phyloP scores from a whole-genome alignment of 106 monocot genomes.

The Dioscorea alata region DNA sequence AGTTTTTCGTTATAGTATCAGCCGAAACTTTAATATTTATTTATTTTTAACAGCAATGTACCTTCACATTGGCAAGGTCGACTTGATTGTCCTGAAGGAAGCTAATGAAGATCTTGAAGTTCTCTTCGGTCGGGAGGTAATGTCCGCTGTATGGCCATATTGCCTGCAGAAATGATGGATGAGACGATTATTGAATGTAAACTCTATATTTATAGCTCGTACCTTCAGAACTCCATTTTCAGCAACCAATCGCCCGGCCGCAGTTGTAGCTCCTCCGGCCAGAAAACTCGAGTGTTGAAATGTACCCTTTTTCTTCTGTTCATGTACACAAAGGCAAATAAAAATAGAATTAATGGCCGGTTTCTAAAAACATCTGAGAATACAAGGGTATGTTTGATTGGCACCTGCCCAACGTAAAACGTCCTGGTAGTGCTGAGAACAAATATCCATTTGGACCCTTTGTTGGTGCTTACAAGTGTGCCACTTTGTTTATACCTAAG shows the following conservation, averaged over 20 bases:
- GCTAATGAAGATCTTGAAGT: constrained; percentile 69
- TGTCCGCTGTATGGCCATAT: constrained; percentile 89
- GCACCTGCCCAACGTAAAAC: constrained; percentile 74
- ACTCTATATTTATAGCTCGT: neutral
- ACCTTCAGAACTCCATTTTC: constrained; percentile 56
- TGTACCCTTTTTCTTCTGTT: constrained; percentile 54
- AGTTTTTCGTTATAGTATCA: neutral
- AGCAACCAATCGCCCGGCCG: constrained; percentile 66
- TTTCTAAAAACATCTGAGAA: no score
- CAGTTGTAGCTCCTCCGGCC: constrained; percentile 62
- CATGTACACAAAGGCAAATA: neutral
- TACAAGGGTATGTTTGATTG: neutral
- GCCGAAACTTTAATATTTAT: no score
- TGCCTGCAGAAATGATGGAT: constrained; percentile 27
- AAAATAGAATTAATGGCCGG: no score
- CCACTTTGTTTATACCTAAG: constrained; percentile 59
- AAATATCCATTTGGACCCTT: constrained; percentile 86
- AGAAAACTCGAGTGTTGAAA: constrained; percentile 80
- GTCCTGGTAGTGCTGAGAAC: constrained; percentile 76
- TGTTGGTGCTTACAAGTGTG: constrained; percentile 29
- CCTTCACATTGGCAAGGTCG: constrained; percentile 71
- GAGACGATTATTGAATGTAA: neutral
- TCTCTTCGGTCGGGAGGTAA: constrained; percentile 85
- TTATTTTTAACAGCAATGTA: constrained; percentile 4
- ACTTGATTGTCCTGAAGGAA: constrained; percentile 62